Conservation (phyloP, 805 yeast genomes). For the Teunomyces funiuensis region DNA sequence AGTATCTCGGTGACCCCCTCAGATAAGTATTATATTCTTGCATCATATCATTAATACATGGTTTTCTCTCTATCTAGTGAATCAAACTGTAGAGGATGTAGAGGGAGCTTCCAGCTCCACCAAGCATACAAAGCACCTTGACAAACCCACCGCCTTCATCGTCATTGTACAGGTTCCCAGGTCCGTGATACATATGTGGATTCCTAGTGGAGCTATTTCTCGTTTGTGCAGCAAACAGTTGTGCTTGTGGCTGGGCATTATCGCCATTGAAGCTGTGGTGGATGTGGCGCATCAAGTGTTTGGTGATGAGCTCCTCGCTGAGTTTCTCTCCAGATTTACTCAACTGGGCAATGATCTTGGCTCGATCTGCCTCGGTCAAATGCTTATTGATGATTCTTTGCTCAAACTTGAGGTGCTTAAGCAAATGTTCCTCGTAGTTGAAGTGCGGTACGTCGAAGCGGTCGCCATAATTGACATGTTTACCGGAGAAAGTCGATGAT, state of each 20-base stretch:
- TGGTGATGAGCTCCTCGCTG: constrained; percentile 42
- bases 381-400: constrained; percentile 38
- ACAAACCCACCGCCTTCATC: constrained; percentile 17
- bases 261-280: constrained; percentile 15
- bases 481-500: constrained; percentile 33
- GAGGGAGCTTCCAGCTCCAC: constrained; percentile 33
- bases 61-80: constrained; percentile 5
- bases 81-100: constrained; percentile 26
- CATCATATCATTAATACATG: constrained; percentile 5
- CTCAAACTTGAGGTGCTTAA: constrained; percentile 50
- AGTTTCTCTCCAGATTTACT: constrained; percentile 34
- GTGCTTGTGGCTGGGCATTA: neutral
- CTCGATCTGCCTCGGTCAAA: constrained; percentile 30
- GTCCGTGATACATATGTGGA: constrained; percentile 38
- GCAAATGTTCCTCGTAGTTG: constrained; percentile 54
- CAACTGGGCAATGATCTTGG: constrained; percentile 32
- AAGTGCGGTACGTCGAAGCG: constrained; percentile 62
- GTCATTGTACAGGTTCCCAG: constrained; percentile 15
- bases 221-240: constrained; percentile 4
- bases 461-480: constrained; percentile 38
- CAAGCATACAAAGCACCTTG: constrained; percentile 24
- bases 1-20: constrained; percentile 2
- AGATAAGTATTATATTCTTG: constrained; percentile 5
- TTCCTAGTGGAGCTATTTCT: constrained; percentile 7
- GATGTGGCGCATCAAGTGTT: constrained; percentile 42